A percentile compares a stretch with the other conserved stretches of the same genome.
Evolutionary conservation across 2,329 filamentous ascomycete genomes (phyloP).

Genomic region (Thelonectria rubi): DNA sequence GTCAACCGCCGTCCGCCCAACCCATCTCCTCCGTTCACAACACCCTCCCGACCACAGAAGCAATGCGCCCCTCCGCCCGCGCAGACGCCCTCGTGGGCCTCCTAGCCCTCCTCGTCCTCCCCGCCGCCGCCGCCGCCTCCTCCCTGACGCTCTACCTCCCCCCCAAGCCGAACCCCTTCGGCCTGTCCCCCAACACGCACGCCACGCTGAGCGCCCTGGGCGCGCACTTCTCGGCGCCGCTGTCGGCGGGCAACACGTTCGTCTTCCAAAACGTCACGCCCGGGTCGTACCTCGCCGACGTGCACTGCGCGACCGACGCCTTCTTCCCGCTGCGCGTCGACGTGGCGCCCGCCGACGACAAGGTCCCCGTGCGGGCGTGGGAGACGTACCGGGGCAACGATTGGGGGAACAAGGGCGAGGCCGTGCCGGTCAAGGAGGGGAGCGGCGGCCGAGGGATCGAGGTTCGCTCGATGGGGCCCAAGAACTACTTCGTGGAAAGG

Average conservation of each 20-base stretch:
- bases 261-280: conserved; percentile 76
- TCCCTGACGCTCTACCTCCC: conserved; percentile 57
- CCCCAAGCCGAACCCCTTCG: conserved; percentile 59
- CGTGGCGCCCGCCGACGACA: conserved; percentile 53
- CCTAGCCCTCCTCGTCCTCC: conserved; percentile 48
- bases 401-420: conserved; percentile 86
- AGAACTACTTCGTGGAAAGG: conserved; percentile 81
- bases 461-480: conserved; percentile 67
- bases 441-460: conserved; percentile 61
- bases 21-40: not conserved
- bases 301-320: conserved; percentile 76
- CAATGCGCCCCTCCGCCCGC: conserved; percentile 49
- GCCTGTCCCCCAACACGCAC: conserved; percentile 72
- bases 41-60: conserved; percentile 1
- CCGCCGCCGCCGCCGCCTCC: conserved; percentile 43
- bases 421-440: conserved; percentile 53
- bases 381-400: conserved; percentile 90
- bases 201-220: conserved; percentile 63
- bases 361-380: conserved; percentile 70
- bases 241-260: conserved; percentile 76
- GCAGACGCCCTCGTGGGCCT: conserved; percentile 48
- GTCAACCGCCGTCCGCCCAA: conserved; percentile 25
- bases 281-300: conserved; percentile 83
- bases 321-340: conserved; percentile 88
- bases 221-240: conserved; percentile 60